Evolutionary conservation across 495 filamentous ascomycete genomes (phyloP).

Genomic region (Rostrohypoxylon terebratum): DNA sequence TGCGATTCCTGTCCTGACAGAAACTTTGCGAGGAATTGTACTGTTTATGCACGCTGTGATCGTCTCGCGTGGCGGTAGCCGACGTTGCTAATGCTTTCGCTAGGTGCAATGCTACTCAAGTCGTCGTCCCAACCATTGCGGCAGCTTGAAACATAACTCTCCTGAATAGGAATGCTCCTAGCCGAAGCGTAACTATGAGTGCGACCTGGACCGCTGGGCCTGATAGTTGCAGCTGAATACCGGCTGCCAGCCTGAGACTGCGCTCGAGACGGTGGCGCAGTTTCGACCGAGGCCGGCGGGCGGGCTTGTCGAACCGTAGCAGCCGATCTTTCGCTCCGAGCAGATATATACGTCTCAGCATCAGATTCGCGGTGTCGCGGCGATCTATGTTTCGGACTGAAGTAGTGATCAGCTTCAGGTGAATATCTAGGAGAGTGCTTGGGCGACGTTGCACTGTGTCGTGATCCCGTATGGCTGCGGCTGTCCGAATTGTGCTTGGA

Average conservation of each 20-base stretch:
- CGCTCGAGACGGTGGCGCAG: constrained; percentile 42
- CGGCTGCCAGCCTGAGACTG: constrained; percentile 48
- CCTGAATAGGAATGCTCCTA: constrained; percentile 61
- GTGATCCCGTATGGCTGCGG: constrained; percentile 42
- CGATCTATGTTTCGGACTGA: constrained; percentile 28
- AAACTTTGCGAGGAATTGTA: background rate
- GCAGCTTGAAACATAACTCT: constrained; percentile 55
- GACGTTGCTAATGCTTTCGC: constrained; percentile 76
- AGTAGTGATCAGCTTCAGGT: constrained; percentile 32
- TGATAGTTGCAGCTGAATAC: constrained; percentile 49
- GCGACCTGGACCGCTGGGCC: constrained; percentile 40
- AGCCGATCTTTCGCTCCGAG: constrained; percentile 51
- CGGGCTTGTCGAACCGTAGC: constrained; percentile 46
- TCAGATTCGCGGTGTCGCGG: constrained; percentile 41
- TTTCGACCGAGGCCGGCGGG: constrained; percentile 28
- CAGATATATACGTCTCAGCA: constrained; percentile 55
- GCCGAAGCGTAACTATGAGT: constrained; percentile 49
- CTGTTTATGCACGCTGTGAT: constrained; percentile 21
- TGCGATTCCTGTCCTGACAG: constrained; percentile 1
- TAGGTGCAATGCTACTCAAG: constrained; percentile 65
- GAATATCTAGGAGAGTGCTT: constrained; percentile 21
- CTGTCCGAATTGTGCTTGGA: constrained; percentile 39
- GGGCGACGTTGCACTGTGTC: constrained; percentile 7
- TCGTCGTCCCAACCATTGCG: constrained; percentile 51
- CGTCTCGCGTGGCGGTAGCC: constrained; percentile 58